Percentiles rank a stretch among this genome's conserved stretches.
phyloP scores from a whole-genome alignment of 2,329 filamentous ascomycete genomes.

The Dissoconium aciculare region DNA sequence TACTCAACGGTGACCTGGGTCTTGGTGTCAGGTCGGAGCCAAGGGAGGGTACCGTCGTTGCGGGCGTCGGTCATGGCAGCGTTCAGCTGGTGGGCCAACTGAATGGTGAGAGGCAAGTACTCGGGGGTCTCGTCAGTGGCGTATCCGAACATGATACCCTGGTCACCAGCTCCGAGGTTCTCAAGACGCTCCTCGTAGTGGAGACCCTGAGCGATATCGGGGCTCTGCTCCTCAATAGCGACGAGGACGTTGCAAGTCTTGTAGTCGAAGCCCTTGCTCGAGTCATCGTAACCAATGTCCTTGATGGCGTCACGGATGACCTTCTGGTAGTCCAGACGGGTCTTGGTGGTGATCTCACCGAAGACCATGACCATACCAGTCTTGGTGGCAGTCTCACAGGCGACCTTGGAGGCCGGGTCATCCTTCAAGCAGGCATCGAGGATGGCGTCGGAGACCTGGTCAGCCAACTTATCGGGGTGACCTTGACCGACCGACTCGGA shows the following conservation, averaged over 20 bases:
- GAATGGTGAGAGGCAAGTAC: slow-evolving; percentile 83
- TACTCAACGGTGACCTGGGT: slow-evolving; percentile 99
- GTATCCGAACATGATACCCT: slow-evolving; percentile 99
- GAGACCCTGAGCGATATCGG: slow-evolving; percentile 97
- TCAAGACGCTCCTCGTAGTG: slow-evolving; percentile 96
- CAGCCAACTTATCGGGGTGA: slow-evolving; percentile 32
- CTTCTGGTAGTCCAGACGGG: slow-evolving; percentile 93
- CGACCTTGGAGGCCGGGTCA: slow-evolving; percentile 94
- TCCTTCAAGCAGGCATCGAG: slow-evolving; percentile 93
- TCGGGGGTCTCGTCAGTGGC: slow-evolving; percentile 98
- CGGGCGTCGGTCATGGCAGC: slow-evolving; percentile 82
- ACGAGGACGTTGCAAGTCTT: slow-evolving; percentile 98
- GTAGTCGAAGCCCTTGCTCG: slow-evolving; percentile 97
- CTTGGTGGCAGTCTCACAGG: slow-evolving; percentile 99
- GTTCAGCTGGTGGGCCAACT: slow-evolving; percentile 95
- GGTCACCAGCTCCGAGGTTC: slow-evolving; percentile 95
- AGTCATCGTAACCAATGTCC: slow-evolving; percentile 97
- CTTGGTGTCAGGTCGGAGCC: slow-evolving; percentile 98
- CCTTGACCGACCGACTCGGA: slow-evolving; percentile 36
- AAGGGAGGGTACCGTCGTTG: slow-evolving; percentile 72
- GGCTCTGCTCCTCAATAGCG: slow-evolving; percentile 97
- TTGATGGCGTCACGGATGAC: slow-evolving; percentile 88
- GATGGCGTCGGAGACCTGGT: slow-evolving; percentile 96
- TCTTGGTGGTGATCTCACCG: slow-evolving; percentile 96
- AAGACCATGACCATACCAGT: slow-evolving; percentile 99